Conservation (phyloP, 2,329 filamentous ascomycete genomes). For the Helicocarpus griseus region DNA sequence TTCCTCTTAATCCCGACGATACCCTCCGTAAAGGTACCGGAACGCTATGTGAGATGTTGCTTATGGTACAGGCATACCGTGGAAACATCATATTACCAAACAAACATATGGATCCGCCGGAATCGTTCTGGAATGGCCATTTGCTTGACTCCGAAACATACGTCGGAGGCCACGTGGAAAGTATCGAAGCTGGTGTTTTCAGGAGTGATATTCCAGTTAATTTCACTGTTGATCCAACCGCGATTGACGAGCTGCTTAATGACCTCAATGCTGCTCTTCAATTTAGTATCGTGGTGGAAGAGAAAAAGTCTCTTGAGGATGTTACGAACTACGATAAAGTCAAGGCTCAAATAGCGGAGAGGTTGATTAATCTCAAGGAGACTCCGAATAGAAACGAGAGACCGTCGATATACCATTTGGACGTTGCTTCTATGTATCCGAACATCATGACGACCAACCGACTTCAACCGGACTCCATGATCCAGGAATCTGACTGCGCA, state of each 20-base stretch:
- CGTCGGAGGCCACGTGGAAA: slow-evolving; percentile 96
- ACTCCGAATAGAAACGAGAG: slow-evolving; percentile 77
- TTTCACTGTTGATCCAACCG: slow-evolving; percentile 79
- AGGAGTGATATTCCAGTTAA: slow-evolving; percentile 90
- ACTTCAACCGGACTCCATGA: slow-evolving; percentile 97
- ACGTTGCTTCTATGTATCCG: slow-evolving; percentile 98
- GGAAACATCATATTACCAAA: slow-evolving; percentile 89
- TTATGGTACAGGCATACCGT: slow-evolving; percentile 97
- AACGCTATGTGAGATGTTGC: slow-evolving; percentile 97
- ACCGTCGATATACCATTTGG: slow-evolving; percentile 93
- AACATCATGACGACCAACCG: slow-evolving; percentile 99
- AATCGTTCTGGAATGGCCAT: slow-evolving; percentile 95
- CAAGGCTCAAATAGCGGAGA: slow-evolving; percentile 67
- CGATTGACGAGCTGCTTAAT: slow-evolving; percentile 75
- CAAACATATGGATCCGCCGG: slow-evolving; percentile 83
- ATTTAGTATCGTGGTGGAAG: slow-evolving; percentile 78
- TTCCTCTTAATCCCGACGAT: slow-evolving; percentile 87
- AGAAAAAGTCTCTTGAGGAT: slow-evolving; percentile 71
- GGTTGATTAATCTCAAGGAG: slow-evolving; percentile 61
- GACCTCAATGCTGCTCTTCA: slow-evolving; percentile 83
- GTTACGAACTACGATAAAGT: slow-evolving; percentile 76
- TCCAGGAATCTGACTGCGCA: slow-evolving; percentile 88
- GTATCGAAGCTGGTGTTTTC: slow-evolving; percentile 97
- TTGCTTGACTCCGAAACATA: slow-evolving; percentile 95
- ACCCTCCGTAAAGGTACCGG: slow-evolving; percentile 91